Evolutionary conservation across 164 flowering plant genomes (phyloP), one percentile per base, ranked within the genome.

Genomic region (Pachysandra terminalis): DNA sequence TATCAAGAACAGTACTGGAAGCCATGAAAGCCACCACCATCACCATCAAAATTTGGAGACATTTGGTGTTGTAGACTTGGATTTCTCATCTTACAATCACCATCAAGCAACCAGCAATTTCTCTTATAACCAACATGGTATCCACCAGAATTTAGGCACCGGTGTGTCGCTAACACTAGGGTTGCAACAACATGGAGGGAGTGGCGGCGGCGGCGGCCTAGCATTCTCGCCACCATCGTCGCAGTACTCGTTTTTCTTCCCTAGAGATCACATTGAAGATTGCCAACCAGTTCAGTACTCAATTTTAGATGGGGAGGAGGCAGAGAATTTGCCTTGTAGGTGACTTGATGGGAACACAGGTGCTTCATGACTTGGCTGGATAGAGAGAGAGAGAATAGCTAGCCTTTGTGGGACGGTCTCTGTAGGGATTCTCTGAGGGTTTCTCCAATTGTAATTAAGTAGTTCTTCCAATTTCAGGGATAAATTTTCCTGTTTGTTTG

Each of bases 341-440:
- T n/a, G 90, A 83, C 74, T 80, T 90, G 81, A 83, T 90, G 91
- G 96, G 91, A n/a, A 87, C 90, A 8, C 98, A 89, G 73, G 69
- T 90, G 80, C 86, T 93, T 19, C 96, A 87, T 74, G 98, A 89
- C 68, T 76, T 90, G n/a, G n/a, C 93, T 2, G 83, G 91, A 22
- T 83, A 72, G 68, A 56, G 28, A 60, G 14, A 27, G n/a, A n/a
- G n/a, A n/a, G n/a, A n/a, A n/a, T n/a, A n/a, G n/a, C n/a, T n/a
- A n/a, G n/a, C n/a, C n/a, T n/a, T n/a, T n/a, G n/a, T n/a, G n/a
- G n/a, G n/a, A n/a, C n/a, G n/a, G n/a, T n/a, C n/a, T n/a, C n/a
- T n/a, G n/a, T n/a, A n/a, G n/a, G n/a, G n/a, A n/a, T n/a, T n/a
- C n/a, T n/a, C n/a, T n/a, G n/a, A n/a, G n/a, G n/a, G n/a, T n/a